A percentile compares a stretch with the other conserved stretches of the same genome.
These are phyloP conservation scores for Helicostylum pulchrum DNA, from an alignment of 192 early-diverging fungal genomes.

Conservation along the genomic window DNA sequence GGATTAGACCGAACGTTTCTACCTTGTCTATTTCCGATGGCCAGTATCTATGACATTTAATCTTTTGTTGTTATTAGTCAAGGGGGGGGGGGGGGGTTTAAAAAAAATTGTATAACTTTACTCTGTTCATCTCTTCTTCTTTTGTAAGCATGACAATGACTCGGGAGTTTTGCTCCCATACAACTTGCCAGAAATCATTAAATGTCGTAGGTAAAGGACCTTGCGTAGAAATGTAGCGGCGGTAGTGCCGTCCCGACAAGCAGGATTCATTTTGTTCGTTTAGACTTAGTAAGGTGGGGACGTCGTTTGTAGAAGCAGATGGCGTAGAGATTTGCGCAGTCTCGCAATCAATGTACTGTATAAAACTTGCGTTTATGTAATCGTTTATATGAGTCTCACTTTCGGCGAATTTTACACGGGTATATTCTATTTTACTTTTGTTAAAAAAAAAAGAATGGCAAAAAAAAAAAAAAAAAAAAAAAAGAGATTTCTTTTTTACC, in stretches of 20 bases:
- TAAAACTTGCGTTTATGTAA: conserved; percentile 40
- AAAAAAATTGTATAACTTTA: too few relatives aligned
- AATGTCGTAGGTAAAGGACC: conserved; percentile 84
- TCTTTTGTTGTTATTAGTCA: too few relatives aligned
- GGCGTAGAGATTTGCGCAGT: too few relatives aligned
- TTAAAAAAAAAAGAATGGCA: not conserved
- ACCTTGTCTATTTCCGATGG: conserved; percentile 43
- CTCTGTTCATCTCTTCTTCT: conserved; percentile 81
- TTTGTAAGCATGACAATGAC: conserved; percentile 95
- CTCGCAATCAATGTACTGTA: conserved; percentile 22
- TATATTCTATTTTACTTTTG: conserved; percentile 25
- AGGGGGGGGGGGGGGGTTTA: too few relatives aligned
- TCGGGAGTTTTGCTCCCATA: conserved; percentile 83
- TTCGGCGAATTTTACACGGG: conserved; percentile 28
- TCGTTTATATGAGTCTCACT: conserved; percentile 13
- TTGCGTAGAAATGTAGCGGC: conserved; percentile 55
- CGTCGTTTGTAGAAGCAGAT: too few relatives aligned
- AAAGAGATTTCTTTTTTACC: conserved; percentile 24
- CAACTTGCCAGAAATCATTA: conserved; percentile 92
- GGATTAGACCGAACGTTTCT: conserved; percentile 44
- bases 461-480: too few relatives aligned
- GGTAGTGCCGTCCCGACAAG: not conserved
- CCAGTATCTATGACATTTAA: conserved; percentile 93
- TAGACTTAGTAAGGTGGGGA: too few relatives aligned
- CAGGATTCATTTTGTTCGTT: too few relatives aligned